phyloP scores from a whole-genome alignment of 495 filamentous ascomycete genomes.

The Penicillium paxilli region DNA sequence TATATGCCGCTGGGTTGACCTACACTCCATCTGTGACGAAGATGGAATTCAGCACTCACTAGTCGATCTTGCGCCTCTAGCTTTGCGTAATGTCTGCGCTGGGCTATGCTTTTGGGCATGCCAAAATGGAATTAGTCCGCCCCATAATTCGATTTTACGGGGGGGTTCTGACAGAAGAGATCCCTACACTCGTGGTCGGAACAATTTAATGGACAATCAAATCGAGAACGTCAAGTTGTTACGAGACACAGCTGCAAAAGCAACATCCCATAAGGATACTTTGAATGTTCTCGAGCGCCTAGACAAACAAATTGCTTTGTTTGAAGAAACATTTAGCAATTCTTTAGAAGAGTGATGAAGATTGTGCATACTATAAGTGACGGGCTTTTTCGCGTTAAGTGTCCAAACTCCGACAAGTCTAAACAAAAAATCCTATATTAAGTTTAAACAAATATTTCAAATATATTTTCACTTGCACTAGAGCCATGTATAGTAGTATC shows the following conservation, averaged over 20 bases:
- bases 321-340: not conserved
- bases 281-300: constrained; percentile 3
- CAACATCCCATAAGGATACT: constrained; percentile 5
- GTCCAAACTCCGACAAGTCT: too few relatives aligned
- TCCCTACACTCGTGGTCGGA: not conserved
- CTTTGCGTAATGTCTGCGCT: constrained; percentile 7
- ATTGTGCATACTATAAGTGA: too few relatives aligned
- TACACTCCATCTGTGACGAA: not conserved
- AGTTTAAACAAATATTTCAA: too few relatives aligned
- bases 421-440: too few relatives aligned
- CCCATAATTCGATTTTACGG: not conserved
- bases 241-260: constrained; percentile 8
- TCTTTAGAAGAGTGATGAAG: not conserved
- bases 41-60: constrained; percentile 1
- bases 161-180: not conserved
- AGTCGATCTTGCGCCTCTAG: constrained; percentile 6
- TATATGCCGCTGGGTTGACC: constrained; percentile 5
- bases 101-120: constrained; percentile 8
- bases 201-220: not conserved
- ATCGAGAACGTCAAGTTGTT: not conserved
- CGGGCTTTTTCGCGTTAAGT: too few relatives aligned
- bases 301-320: constrained; percentile 3
- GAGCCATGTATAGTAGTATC: too few relatives aligned
- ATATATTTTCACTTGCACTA: too few relatives aligned
- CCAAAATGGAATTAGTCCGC: not conserved